phyloP scores from a whole-genome alignment of 345 rosid species.

The Conringia planisiliqua region DNA sequence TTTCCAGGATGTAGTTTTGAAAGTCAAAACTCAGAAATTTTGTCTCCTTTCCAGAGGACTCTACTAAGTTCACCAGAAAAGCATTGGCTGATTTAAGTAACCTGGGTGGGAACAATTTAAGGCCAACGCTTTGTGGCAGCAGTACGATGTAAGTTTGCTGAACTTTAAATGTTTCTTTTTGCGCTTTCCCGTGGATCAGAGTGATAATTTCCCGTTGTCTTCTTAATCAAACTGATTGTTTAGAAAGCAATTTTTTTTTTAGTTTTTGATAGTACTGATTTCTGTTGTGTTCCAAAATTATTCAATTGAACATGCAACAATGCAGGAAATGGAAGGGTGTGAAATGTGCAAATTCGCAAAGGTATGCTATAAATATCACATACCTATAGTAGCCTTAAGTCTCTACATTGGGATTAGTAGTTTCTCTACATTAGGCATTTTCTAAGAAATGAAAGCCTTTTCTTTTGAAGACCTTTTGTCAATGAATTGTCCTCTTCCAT shows the following conservation, averaged over 20 bases:
- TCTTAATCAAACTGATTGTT: not conserved
- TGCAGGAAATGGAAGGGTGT: conserved; percentile 37
- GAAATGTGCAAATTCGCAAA: conserved; percentile 18
- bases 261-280: conserved; percentile 7
- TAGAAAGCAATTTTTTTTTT: not conserved
- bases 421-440: not conserved
- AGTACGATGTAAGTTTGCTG: conserved; percentile 52
- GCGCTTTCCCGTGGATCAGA: not conserved
- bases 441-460: not conserved
- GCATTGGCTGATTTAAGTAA: conserved; percentile 81
- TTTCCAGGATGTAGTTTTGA: not conserved
- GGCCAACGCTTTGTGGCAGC: conserved; percentile 43
- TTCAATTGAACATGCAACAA: conserved; percentile 1
- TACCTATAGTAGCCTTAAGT: not conserved
- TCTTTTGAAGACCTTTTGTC: not conserved
- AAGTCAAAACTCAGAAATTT: not conserved
- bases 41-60: conserved; percentile 38
- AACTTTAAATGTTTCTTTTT: conserved; percentile 1
- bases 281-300: not conserved
- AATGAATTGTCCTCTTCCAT: not conserved
- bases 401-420: not conserved
- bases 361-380: conserved; percentile 7
- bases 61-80: conserved; percentile 48
- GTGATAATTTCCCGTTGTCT: not conserved
- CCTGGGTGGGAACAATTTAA: conserved; percentile 29